Percentiles rank a stretch among this genome's conserved stretches.
These are phyloP conservation scores for Cystofilobasidium capitatum DNA, from an alignment of 768 basidiomycete species.

Conservation along the genomic window DNA sequence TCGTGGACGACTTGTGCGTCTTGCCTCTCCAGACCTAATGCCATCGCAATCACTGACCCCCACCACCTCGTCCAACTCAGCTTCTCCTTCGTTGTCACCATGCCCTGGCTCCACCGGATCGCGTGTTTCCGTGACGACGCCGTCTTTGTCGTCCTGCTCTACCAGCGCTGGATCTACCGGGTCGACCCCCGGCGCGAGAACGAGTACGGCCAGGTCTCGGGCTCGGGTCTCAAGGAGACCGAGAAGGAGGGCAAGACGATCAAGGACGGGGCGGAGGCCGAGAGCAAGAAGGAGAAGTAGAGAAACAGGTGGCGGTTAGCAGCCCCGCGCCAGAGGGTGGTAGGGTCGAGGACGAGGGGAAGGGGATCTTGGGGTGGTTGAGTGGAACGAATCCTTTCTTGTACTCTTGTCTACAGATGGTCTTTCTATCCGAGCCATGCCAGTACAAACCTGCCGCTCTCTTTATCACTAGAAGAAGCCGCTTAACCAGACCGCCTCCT, in stretches of 20 bases:
- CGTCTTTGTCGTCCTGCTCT: constrained; percentile 68
- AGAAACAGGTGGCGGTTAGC: no score
- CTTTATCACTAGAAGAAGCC: constrained; percentile 45
- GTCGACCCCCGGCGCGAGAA: constrained; percentile 90
- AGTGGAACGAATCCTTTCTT: no score
- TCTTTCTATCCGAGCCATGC: no score
- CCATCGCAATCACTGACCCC: not conserved
- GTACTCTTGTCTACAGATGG: no score
- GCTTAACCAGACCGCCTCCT: constrained; percentile 62
- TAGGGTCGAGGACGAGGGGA: no score
- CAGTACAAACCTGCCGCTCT: not conserved
- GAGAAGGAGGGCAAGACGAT: constrained; percentile 13
- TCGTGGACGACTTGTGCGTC: constrained; percentile 68
- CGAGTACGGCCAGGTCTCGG: constrained; percentile 70
- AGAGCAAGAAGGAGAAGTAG: constrained; percentile 30
- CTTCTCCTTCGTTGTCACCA: constrained; percentile 54
- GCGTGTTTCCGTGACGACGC: constrained; percentile 47
- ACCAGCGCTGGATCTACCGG: constrained; percentile 89
- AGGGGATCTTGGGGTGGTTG: no score
- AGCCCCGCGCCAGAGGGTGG: no score
- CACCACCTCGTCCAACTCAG: not conserved
- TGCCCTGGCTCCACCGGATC: constrained; percentile 68
- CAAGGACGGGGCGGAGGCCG: constrained; percentile 18
- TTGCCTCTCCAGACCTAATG: not conserved
- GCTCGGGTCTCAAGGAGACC: constrained; percentile 29